Evolutionary conservation across 768 basidiomycete species (phyloP).

Genomic region (Mycena polygramma): DNA sequence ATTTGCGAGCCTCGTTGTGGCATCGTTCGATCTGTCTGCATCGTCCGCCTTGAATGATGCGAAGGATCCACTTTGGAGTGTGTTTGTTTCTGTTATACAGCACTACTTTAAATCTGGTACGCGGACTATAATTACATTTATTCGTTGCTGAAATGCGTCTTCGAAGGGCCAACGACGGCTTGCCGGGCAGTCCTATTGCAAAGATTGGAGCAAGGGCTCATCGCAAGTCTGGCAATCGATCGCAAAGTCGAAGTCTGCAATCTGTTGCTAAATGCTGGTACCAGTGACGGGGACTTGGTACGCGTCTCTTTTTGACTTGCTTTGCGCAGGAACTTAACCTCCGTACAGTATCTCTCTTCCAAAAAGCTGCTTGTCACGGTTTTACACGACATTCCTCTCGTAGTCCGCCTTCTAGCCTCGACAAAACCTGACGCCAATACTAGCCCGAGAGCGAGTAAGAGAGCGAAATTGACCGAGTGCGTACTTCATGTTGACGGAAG

Average conservation of each 20-base stretch:
- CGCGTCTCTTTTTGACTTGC: constrained; percentile 36
- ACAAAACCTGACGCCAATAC: constrained; percentile 60
- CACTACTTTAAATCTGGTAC: constrained; percentile 63
- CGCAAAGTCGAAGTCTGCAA: constrained; percentile 69
- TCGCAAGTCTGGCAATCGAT: constrained; percentile 62
- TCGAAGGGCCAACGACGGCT: constrained; percentile 54
- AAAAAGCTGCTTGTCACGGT: constrained; percentile 64
- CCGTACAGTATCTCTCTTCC: constrained; percentile 56
- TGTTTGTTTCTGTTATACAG: constrained; percentile 60
- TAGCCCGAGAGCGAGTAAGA: constrained; percentile 70
- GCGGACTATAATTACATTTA: constrained; percentile 28
- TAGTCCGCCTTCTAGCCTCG: constrained; percentile 63
- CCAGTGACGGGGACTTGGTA: constrained; percentile 63
- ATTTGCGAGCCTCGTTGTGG: constrained; percentile 57
- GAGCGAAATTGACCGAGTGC: constrained; percentile 71
- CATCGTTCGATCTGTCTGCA: constrained; percentile 66
- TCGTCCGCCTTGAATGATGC: constrained; percentile 59
- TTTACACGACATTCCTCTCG: constrained; percentile 64
- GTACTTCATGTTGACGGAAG: constrained; percentile 36
- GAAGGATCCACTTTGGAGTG: constrained; percentile 62
- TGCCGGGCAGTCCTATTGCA: constrained; percentile 57
- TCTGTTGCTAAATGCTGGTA: constrained; percentile 67
- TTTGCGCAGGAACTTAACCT: constrained; percentile 10
- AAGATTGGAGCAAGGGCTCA: constrained; percentile 68
- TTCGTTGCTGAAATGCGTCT: constrained; percentile 8